phyloP scores from a whole-genome alignment of 345 rosid species.

The Conringia planisiliqua region DNA sequence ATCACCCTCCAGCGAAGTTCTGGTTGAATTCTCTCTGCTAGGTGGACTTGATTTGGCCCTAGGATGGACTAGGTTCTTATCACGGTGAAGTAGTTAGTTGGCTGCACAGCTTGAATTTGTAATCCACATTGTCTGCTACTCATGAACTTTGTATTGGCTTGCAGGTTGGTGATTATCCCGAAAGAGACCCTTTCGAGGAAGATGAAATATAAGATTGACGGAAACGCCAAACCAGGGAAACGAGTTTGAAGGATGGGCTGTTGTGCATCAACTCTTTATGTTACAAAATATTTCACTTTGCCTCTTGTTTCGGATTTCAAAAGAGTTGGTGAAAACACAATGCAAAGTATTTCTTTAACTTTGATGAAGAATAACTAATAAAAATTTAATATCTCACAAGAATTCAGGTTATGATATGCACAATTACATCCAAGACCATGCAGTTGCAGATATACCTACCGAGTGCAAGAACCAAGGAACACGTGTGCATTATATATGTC shows the following conservation, averaged over 20 bases:
- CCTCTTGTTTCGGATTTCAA: background rate
- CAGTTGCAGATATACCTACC: background rate
- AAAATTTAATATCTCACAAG: background rate
- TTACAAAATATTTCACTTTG: background rate
- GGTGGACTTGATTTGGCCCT: background rate
- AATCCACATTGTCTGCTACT: background rate
- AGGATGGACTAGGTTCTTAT: background rate
- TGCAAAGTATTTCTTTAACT: background rate
- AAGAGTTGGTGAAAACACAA: constrained; percentile 18
- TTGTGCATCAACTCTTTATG: constrained; percentile 5
- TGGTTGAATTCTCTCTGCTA: background rate
- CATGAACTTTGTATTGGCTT: constrained; percentile 11
- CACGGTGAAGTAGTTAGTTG: background rate
- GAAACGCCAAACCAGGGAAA: background rate
- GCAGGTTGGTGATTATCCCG: constrained; percentile 92
- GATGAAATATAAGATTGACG: constrained; percentile 58
- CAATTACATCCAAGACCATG: constrained; percentile 5
- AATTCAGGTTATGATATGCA: constrained; percentile 14
- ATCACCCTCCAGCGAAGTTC: background rate
- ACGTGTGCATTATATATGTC: constrained; percentile 15
- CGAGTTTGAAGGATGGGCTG: constrained; percentile 8
- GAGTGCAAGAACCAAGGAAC: constrained; percentile 1
- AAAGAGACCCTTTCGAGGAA: constrained; percentile 76
- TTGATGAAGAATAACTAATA: constrained; percentile 6
- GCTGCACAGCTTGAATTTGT: background rate